A percentile compares a stretch with the other conserved stretches of the same genome.
Conservation (phyloP, 331 rosid species). For the Stylosanthes scabra region DNA sequence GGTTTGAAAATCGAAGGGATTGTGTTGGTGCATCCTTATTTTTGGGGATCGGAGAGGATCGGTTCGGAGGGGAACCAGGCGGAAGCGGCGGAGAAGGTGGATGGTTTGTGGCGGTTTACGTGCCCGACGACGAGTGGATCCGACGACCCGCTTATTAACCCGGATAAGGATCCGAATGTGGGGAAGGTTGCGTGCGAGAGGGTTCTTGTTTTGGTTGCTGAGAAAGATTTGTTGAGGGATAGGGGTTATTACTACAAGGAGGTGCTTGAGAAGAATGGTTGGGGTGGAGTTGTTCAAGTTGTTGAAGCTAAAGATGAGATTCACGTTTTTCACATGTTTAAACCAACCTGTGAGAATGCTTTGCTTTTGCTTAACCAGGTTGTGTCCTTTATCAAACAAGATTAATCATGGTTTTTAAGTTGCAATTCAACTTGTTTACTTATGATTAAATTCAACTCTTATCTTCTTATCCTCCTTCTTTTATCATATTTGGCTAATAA, state of each 20-base stretch:
- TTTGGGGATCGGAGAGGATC: slow-evolving; percentile 41
- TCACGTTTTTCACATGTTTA: slow-evolving; percentile 41
- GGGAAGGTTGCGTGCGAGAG: slow-evolving; percentile 25
- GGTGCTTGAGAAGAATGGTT: slow-evolving; percentile 45
- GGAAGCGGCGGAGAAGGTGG: neutral
- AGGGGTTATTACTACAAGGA: slow-evolving; percentile 40
- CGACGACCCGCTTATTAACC: slow-evolving; percentile 38
- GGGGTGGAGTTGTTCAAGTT: slow-evolving; percentile 49
- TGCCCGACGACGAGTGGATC: slow-evolving; percentile 29
- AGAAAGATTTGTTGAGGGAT: slow-evolving; percentile 43
- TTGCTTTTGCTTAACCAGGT: slow-evolving; percentile 6
- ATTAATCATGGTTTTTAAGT: neutral
- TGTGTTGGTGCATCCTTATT: slow-evolving; percentile 41
- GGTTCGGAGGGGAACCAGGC: slow-evolving; percentile 17
- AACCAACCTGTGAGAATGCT: slow-evolving; percentile 44
- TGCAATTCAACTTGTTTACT: no score
- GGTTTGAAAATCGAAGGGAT: slow-evolving; percentile 37
- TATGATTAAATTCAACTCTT: no score
- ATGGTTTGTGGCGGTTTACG: slow-evolving; percentile 30
- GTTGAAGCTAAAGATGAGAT: slow-evolving; percentile 41
- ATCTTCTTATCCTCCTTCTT: no score
- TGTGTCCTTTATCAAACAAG: slow-evolving; percentile 42
- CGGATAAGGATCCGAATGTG: slow-evolving; percentile 43
- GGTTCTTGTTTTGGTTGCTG: slow-evolving; percentile 46
- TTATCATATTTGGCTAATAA: no score